Conservation (phyloP, 2,329 filamentous ascomycete species). For the Zymoseptoria crescenta region DNA sequence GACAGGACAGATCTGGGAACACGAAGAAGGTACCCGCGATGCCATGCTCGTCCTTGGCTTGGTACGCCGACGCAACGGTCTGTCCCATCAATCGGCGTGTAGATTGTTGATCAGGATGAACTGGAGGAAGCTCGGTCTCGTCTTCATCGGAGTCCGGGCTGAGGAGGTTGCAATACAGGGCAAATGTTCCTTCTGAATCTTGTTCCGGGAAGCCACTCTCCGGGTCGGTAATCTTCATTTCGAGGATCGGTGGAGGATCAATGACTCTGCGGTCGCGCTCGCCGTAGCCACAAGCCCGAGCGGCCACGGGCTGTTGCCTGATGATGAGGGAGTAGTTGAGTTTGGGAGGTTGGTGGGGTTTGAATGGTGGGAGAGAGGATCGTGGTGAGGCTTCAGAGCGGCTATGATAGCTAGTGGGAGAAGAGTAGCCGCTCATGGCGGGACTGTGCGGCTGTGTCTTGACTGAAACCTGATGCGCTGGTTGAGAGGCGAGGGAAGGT, state of each 20-base stretch:
- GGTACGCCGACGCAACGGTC: conserved; percentile 66
- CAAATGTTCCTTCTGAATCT: conserved; percentile 52
- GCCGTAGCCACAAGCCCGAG: conserved; percentile 74
- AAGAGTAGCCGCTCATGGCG: conserved; percentile 15
- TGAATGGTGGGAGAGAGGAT: conserved; percentile 11
- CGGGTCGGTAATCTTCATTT: conserved; percentile 58
- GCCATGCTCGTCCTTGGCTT: conserved; percentile 65
- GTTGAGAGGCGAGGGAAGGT: conserved; percentile 5
- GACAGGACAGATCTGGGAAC: conserved; percentile 73
- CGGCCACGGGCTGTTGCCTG: conserved; percentile 70
- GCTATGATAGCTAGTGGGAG: conserved; percentile 16
- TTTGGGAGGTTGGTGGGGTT: conserved; percentile 13
- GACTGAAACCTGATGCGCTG: conserved; percentile 3
- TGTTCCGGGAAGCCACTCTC: conserved; percentile 48
- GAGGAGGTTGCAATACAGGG: conserved; percentile 67
- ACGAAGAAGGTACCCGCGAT: conserved; percentile 76
- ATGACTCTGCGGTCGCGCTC: conserved; percentile 75
- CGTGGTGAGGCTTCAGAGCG: conserved; percentile 22
- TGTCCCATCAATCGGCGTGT: conserved; percentile 74
- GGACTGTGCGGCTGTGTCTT: conserved; percentile 11
- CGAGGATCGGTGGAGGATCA: conserved; percentile 74
- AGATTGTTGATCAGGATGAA: conserved; percentile 51
- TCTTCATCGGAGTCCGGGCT: conserved; percentile 61
- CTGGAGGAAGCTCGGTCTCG: conserved; percentile 48
- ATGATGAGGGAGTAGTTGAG: conserved; percentile 48